Base-by-base conservation (phyloP, 306 rosid species). In the Lathyrus tuberosus region DNA sequence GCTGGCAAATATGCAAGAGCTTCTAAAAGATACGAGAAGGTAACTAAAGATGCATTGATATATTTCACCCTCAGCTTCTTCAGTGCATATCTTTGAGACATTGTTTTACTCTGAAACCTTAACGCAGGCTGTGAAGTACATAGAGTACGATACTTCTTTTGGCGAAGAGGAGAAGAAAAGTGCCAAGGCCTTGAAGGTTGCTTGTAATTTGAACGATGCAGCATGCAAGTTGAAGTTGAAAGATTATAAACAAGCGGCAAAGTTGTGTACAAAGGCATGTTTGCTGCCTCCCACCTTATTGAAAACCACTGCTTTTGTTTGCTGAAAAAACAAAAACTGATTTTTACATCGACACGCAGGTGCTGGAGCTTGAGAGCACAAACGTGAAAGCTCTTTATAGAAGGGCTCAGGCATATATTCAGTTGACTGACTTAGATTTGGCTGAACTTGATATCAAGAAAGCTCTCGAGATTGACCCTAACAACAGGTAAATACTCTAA, bases 1-100 rank as follows among this genome's bases (percentile, higher is more conserved):
- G 81, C 83, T 4, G 96, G 95, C n/a, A 91, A 94, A 82, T 94
- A 84, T 83, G 78, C 71, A 14, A 88, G 80, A 81, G 97, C 99
- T 67, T 87, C 97, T 75, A 88, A 94, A 83, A 85, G 87, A 91
- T 94, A 94, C 35, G 97, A 94, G 70, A 94, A 88, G 96, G 98
- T 90, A 83, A n/a, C 43, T 0, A 16, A 14, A 20, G 11, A 47
- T 24, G 13, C 26, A 8, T 43, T 56, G 28, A 14, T 13, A 57
- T 14, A 22, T 15, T 61, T 57, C 6, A 26, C 16, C 24, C 8
- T 26, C 2, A 8, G 41, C 61, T 13, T 6, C 53, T 37, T 28
- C 53, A 22, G 60, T 49, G 35, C 71, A 20, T 66, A 9, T 3
- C 1, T 44, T 7, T 47, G 20, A 33, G 22, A 28, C 10, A 13